Base-by-base conservation (phyloP, 176 grass and related monocot genomes). In the Areca catechu region DNA sequence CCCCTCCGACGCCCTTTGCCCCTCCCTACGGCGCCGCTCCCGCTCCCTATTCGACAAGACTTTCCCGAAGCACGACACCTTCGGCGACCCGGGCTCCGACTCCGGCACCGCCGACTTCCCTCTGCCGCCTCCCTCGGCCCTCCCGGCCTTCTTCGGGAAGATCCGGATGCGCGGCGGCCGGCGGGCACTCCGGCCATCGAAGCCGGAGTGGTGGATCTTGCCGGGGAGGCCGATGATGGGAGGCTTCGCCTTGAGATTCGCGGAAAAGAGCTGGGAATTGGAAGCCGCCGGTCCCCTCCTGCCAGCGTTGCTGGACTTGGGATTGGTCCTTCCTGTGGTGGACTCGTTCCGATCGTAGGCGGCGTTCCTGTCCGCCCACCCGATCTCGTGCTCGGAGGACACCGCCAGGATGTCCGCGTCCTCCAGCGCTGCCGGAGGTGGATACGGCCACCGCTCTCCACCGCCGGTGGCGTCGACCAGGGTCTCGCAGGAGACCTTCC, bases 61-160 rank as follows among this genome's bases (percentile, higher is more conserved):
- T 78, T 93, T 91, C 19, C 94, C 94, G 62, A 99, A 81, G 85
- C 94, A 99, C 19, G 94, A 99, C 34, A 99, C 94, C 79, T 99
- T 86, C 6, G 94, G 94, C 54, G 94, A 99, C 28, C 82, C 73
- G 18, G 94, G 94, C 65, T 99, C 79, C 15, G 29, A 19, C 51
- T 77, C 89, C 74, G n/a, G 56, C 73, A 54, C 70, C 71, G 3
- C 62, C 9, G 5, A 72, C 18, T 51, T 76, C 4, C 67, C 48
- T 19, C 75, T 58, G 22, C 59, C 20, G 3, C 57, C 47, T 43
- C 34, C 34, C 14, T 43, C 34, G 34, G 71, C 10, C 61, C 4
- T 63, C 37, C 50, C 78, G 67, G 18, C 51, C 82, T 87, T 82
- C 72, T 67, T 80, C 4, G 85, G 79, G 74, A 93, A 85, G 70